These are phyloP conservation scores for Umbellularia californica DNA, from an alignment of 164 flowering plant genomes.

Conservation along the genomic window DNA sequence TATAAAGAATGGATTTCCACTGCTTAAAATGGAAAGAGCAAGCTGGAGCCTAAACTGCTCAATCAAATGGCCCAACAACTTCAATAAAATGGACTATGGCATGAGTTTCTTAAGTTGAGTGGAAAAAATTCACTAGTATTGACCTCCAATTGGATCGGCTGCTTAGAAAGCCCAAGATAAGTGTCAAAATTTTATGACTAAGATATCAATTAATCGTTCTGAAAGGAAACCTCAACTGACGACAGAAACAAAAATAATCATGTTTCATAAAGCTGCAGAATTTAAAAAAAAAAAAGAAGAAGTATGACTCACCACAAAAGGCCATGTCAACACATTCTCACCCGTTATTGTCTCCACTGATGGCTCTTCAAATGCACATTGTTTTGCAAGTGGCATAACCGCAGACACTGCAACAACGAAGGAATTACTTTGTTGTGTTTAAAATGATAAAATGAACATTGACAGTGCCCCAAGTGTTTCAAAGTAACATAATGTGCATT, in stretches of 20 bases:
- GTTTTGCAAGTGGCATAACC: conserved; percentile 92
- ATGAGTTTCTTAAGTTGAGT: too few relatives aligned
- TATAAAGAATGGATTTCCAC: too few relatives aligned
- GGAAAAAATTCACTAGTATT: too few relatives aligned
- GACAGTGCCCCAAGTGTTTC: background rate
- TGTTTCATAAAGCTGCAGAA: background rate
- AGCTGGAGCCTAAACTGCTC: too few relatives aligned
- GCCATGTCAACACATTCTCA: conserved; percentile 96
- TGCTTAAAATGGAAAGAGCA: too few relatives aligned
- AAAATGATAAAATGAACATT: background rate
- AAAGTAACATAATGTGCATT: background rate
- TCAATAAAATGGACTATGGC: too few relatives aligned
- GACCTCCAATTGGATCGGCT: too few relatives aligned
- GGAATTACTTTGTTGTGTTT: background rate
- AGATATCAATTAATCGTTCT: background rate
- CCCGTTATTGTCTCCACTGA: conserved; percentile 85
- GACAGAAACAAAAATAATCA: background rate
- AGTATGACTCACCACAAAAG: conserved; percentile 68
- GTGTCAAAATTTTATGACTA: background rate
- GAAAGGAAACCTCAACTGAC: background rate
- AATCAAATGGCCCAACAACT: too few relatives aligned
- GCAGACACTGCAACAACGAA: conserved; percentile 79
- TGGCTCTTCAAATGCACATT: conserved; percentile 99
- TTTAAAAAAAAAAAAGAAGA: background rate
- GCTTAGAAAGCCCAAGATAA: too few relatives aligned